phyloP scores from a whole-genome alignment of 176 grass and related monocot genomes.

The Elymus sibiricus region DNA sequence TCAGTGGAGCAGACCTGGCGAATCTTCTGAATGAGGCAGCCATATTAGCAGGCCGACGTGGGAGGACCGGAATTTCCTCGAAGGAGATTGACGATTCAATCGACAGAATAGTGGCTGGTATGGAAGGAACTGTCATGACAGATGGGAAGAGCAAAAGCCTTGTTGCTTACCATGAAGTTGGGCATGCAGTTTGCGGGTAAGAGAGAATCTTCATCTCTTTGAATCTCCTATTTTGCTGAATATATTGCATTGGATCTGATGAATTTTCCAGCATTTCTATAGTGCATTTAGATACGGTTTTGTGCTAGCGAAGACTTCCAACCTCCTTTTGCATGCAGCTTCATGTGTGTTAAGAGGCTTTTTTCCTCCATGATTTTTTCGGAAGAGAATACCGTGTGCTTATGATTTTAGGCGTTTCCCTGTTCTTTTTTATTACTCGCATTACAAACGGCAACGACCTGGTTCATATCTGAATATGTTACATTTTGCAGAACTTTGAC shows the following conservation, averaged over 20 bases:
- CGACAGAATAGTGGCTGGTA: constrained; percentile 98
- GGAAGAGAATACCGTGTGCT: background rate
- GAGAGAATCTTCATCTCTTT: constrained; percentile 10
- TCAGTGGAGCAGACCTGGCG: constrained; percentile 98
- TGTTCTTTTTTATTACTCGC: background rate
- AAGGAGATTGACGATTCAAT: constrained; percentile 99
- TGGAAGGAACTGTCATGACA: constrained; percentile 99
- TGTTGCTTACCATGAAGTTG: constrained; percentile 99
- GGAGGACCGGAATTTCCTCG: constrained; percentile 76
- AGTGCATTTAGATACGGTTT: background rate
- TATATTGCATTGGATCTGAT: background rate
- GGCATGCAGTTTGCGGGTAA: constrained; percentile 98
- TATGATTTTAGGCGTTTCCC: background rate
- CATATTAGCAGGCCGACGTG: constrained; percentile 85
- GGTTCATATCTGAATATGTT: constrained; percentile 13
- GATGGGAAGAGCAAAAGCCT: constrained; percentile 99
- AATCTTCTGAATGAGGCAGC: constrained; percentile 98
- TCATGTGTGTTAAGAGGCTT: background rate
- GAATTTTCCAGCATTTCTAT: background rate
- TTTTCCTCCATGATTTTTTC: background rate
- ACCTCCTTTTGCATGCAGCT: background rate
- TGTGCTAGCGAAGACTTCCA: background rate
- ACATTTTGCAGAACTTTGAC: constrained; percentile 82
- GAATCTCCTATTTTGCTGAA: constrained; percentile 3
- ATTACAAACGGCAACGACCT: background rate